Percentiles rank a stretch among this genome's conserved stretches.
Evolutionary conservation across 805 yeast species (phyloP).

Genomic region (Starmerella riodocensis): DNA sequence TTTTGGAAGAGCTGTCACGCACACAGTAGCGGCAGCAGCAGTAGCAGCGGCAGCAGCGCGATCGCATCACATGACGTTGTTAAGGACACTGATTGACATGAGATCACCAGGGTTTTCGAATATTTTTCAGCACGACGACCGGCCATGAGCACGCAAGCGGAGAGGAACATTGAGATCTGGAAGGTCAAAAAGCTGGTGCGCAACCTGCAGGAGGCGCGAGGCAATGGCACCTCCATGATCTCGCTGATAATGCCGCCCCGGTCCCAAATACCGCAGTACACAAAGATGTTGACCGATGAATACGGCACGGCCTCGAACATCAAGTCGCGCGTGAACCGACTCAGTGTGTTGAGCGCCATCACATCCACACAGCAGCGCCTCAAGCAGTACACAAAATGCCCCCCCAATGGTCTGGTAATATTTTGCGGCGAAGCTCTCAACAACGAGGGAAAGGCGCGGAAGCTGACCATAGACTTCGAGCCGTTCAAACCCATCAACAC

Average conservation of each 20-base stretch:
- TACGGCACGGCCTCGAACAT: constrained; percentile 98
- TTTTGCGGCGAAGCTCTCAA: constrained; percentile 98
- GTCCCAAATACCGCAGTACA: constrained; percentile 78
- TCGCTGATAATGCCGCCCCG: constrained; percentile 91
- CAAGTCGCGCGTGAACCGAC: constrained; percentile 92
- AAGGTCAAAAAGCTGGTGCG: constrained; percentile 89
- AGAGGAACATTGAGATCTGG: constrained; percentile 97
- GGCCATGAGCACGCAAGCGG: constrained; percentile 50
- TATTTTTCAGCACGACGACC: not conserved
- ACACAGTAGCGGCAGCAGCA: no score
- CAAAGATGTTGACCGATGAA: constrained; percentile 91
- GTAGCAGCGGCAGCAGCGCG: no score
- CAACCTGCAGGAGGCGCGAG: constrained; percentile 80
- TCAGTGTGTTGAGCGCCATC: constrained; percentile 90
- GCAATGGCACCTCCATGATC: constrained; percentile 99
- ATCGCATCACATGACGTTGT: no score
- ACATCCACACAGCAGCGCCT: constrained; percentile 96
- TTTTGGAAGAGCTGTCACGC: no score
- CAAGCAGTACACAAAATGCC: constrained; percentile 77
- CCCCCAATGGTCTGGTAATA: constrained; percentile 86
- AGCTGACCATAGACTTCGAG: constrained; percentile 91
- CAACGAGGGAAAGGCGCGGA: constrained; percentile 94
- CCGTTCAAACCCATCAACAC: constrained; percentile 99
- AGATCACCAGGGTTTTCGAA: no score
- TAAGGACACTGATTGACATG: no score